Percentiles rank a stretch among this genome's conserved stretches.
Conservation (phyloP, 1,284 basidiomycete genomes). For the Mycena sp. region DNA sequence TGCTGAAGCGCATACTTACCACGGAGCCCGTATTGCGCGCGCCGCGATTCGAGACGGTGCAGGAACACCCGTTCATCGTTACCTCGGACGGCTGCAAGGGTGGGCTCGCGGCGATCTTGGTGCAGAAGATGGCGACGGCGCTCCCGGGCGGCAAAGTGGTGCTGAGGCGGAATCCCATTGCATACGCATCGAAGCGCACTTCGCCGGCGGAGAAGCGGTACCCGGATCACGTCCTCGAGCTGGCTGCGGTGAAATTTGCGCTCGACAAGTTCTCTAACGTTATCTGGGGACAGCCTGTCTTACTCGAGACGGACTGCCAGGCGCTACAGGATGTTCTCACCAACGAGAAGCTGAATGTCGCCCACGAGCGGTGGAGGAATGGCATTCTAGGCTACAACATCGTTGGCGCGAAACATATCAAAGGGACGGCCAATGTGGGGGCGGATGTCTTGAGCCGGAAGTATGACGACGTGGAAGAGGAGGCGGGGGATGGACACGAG, state of each 20-base stretch:
- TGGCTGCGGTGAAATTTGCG: slow-evolving; percentile 41
- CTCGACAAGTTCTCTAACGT: slow-evolving; percentile 41
- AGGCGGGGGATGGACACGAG: slow-evolving; percentile 40
- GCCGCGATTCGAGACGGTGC: slow-evolving; percentile 33
- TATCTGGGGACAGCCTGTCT: slow-evolving; percentile 38
- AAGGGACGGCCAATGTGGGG: too few relatives aligned
- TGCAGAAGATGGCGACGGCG: slow-evolving; percentile 33
- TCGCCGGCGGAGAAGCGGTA: slow-evolving; percentile 39
- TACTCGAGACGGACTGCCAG: slow-evolving; percentile 44
- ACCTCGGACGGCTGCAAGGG: slow-evolving; percentile 45
- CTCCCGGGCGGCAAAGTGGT: slow-evolving; percentile 34
- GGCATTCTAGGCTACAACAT: slow-evolving; percentile 37
- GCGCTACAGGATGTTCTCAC: slow-evolving; percentile 36
- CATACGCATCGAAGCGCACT: slow-evolving; percentile 40
- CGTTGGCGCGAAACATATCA: too few relatives aligned
- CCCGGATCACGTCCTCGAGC: slow-evolving; percentile 42
- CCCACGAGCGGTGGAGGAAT: slow-evolving; percentile 41
- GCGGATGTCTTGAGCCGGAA: slow-evolving; percentile 38
- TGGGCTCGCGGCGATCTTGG: slow-evolving; percentile 42
- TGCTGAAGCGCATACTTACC: slow-evolving; percentile 38
- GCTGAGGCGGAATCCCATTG: slow-evolving; percentile 36
- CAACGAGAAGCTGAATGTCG: slow-evolving; percentile 34
- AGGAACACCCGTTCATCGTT: slow-evolving; percentile 46
- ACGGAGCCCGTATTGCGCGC: slow-evolving; percentile 40
- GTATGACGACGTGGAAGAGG: slow-evolving; percentile 5